Evolutionary conservation across 208 protist species (phyloP).

Genomic region (Tritrichomonas foetus): DNA sequence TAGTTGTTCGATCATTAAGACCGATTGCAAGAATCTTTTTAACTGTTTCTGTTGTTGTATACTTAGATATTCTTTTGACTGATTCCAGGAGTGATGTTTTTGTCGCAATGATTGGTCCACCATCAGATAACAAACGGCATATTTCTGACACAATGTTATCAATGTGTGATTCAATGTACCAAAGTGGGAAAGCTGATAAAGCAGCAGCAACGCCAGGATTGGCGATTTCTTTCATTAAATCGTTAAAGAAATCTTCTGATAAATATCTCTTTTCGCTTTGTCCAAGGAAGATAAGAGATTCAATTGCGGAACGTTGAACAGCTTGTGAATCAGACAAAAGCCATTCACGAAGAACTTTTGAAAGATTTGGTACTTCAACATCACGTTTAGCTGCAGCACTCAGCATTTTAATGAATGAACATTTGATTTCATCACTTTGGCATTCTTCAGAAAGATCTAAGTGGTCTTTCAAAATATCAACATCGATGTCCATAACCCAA

Average conservation of each 20-base stretch:
- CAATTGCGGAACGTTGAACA: background rate
- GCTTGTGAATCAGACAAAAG: background rate
- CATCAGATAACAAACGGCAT: background rate
- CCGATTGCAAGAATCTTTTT: background rate
- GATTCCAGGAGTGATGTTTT: background rate
- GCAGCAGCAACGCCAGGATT: background rate
- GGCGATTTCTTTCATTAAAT: background rate
- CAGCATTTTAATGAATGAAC: conserved; percentile 28
- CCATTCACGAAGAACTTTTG: background rate
- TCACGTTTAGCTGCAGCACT: background rate
- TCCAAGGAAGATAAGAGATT: background rate
- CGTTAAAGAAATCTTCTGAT: background rate
- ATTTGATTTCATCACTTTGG: conserved; percentile 11
- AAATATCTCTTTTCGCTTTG: background rate
- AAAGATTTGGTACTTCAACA: background rate
- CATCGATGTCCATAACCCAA: background rate
- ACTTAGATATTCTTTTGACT: background rate
- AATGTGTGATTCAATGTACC: background rate
- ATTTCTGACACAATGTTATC: background rate
- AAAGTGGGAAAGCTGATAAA: background rate
- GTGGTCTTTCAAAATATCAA: background rate
- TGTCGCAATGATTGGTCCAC: background rate
- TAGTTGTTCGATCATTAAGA: background rate
- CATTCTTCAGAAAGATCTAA: background rate
- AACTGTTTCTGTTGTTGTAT: background rate